A percentile compares a stretch with the other conserved stretches of the same genome.
Conservation (phyloP, 345 rosid genomes). For the Stellera chamaejasme region DNA sequence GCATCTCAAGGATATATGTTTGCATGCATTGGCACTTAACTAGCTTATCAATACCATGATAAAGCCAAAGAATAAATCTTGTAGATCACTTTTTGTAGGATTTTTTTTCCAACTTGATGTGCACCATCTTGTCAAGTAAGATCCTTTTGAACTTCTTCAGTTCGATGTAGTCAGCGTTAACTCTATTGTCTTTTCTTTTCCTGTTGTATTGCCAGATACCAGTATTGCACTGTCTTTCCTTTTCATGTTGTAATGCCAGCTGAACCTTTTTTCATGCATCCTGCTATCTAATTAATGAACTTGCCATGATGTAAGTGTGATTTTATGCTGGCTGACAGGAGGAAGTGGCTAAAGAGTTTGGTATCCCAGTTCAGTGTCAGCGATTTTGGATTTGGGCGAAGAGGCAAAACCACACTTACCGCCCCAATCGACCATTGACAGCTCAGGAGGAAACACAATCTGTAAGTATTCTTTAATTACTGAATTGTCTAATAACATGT, state of each 20-base stretch:
- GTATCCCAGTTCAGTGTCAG: slow-evolving; percentile 77
- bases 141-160: too few species aligned
- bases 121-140: too few species aligned
- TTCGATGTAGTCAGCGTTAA: too few species aligned
- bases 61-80: too few species aligned
- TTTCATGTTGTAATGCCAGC: not conserved
- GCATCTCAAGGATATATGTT: too few species aligned
- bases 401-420: slow-evolving; percentile 94
- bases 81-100: too few species aligned
- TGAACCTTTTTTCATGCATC: not conserved
- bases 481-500: not conserved
- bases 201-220: not conserved
- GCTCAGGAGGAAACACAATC: slow-evolving; percentile 81
- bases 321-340: slow-evolving; percentile 41
- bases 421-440: slow-evolving; percentile 82
- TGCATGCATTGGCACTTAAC: too few species aligned
- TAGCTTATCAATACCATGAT: too few species aligned
- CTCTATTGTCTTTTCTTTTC: too few species aligned
- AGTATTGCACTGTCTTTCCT: not conserved
- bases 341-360: slow-evolving; percentile 92
- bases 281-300: not conserved
- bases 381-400: slow-evolving; percentile 98
- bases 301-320: not conserved
- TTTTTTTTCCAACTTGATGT: too few species aligned
- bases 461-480: slow-evolving; percentile 28